Conservation (phyloP, 1,139 yeast genomes). For the Candida buenavistaensis region DNA sequence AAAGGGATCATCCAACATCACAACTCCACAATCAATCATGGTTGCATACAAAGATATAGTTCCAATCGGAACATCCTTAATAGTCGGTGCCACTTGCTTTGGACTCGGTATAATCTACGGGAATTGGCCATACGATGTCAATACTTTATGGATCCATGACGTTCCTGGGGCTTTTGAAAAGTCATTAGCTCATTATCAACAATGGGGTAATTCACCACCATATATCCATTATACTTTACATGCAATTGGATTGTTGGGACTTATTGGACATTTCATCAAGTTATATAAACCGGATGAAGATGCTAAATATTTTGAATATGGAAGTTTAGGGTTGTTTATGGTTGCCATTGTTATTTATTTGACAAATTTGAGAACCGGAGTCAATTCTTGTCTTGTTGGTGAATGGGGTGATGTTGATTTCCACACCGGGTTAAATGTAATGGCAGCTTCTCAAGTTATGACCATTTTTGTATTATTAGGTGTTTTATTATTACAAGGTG, state of each 20-base stretch:
- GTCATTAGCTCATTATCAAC: conserved; percentile 72
- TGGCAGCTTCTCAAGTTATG: conserved; percentile 87
- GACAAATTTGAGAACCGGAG: conserved; percentile 84
- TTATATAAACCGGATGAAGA: conserved; percentile 85
- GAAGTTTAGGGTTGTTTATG: conserved; percentile 70
- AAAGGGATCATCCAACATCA: neutral
- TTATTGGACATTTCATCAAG: conserved; percentile 73
- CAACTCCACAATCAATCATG: conserved; percentile 7
- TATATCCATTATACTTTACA: conserved; percentile 64
- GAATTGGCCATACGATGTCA: conserved; percentile 79
- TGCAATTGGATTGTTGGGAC: conserved; percentile 57
- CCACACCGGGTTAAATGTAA: conserved; percentile 82
- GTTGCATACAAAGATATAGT: conserved; percentile 46
- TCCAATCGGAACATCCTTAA: conserved; percentile 51
- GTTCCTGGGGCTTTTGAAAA: conserved; percentile 56
- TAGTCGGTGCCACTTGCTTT: conserved; percentile 60
- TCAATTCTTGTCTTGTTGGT: conserved; percentile 65
- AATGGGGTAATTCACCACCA: conserved; percentile 66
- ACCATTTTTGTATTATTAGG: conserved; percentile 72
- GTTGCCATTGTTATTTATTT: conserved; percentile 75
- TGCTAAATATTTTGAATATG: conserved; percentile 85
- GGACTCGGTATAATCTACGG: conserved; percentile 77
- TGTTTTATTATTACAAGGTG: conserved; percentile 78
- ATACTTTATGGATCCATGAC: conserved; percentile 64
- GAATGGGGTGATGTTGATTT: conserved; percentile 94